Evolutionary conservation across 192 early-diverging fungal genomes (phyloP), one percentile per base, ranked within the genome.

Genomic region (Podochytrium sp.): DNA sequence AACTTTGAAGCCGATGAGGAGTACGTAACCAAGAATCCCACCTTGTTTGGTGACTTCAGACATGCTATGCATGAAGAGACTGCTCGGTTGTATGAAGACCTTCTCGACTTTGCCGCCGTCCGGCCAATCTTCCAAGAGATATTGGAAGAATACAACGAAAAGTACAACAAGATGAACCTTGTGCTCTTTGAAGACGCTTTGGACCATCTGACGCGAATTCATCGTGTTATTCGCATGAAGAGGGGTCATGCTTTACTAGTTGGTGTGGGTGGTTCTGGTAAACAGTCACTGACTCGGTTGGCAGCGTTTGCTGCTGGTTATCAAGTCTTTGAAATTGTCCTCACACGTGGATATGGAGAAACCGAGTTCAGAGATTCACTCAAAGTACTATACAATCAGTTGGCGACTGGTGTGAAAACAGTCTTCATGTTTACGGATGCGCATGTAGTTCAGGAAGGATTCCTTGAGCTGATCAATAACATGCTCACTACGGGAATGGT

Each of bases 341-440:
- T 88, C 1, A 85, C 84, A 16, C 55, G 87, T 53, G 87, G 87
- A 29, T 88, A 86, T 42, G 85, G 87, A 33, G 87, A 88, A 71
- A 66, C 53, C 25, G 87, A 88, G 57, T 88, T 88, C 73, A 65
- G 85, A 10, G 87, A 88, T 58, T 75, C 78, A 6, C 69, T 88
- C 1, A 88, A 88, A 63, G 66, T 56, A 4, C 69, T 88, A 3
- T 88, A 88, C 56, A 67, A 79, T 29, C 70, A 79, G 52, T 71
- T 88, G 3, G 87, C 81, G 0, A 49, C 73, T 30, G 87, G 87
- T 18, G 79, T 75, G 39, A 85, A 85, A 56, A 85, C 83, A 0
- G 83, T 86, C 18, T 88, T 88, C 75, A 72, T 88, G 79, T 88
- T 88, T 56, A 88, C 87, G 10, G 87, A 88, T 80, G 87, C 81